phyloP scores from a whole-genome alignment of 768 basidiomycete species.

The Hypholoma fasciculare region DNA sequence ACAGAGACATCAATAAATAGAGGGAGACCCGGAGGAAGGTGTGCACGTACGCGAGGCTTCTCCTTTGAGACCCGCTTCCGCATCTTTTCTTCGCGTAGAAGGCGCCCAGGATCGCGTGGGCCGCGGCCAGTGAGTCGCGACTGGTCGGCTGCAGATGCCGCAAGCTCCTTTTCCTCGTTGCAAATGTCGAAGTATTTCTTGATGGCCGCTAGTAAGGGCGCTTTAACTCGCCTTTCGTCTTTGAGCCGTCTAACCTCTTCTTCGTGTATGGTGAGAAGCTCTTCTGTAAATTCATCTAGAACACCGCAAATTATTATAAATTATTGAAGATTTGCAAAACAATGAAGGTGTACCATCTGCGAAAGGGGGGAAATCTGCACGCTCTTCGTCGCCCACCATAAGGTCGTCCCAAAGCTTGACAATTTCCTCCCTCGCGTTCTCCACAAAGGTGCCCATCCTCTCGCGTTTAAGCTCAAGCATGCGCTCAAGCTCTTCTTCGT shows the following conservation, averaged over 20 bases:
- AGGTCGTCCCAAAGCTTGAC: constrained; percentile 81
- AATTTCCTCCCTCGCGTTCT: constrained; percentile 81
- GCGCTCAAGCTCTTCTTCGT: constrained; percentile 86
- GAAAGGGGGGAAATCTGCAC: constrained; percentile 78
- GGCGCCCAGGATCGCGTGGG: constrained; percentile 77
- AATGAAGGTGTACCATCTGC: constrained; percentile 63
- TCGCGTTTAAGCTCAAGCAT: constrained; percentile 89
- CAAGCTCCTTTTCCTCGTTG: constrained; percentile 86
- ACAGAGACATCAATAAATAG: background rate
- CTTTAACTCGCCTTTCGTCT: constrained; percentile 79
- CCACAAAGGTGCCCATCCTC: constrained; percentile 83
- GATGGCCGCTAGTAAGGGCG: constrained; percentile 70
- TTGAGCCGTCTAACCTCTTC: constrained; percentile 81
- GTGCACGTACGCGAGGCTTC: constrained; percentile 78
- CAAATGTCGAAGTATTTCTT: constrained; percentile 91
- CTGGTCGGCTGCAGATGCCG: constrained; percentile 78
- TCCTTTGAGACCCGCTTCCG: constrained; percentile 90
- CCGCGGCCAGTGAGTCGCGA: constrained; percentile 80
- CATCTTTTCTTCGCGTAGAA: constrained; percentile 96
- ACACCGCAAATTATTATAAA: constrained; percentile 5
- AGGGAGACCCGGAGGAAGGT: background rate
- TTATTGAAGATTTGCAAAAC: background rate
- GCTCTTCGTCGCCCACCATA: constrained; percentile 82
- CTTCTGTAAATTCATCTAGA: constrained; percentile 86
- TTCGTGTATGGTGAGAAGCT: constrained; percentile 82